Percentiles rank a stretch among this genome's conserved stretches.
These are phyloP conservation scores for Emergomyces orientalis DNA, from an alignment of 2,329 filamentous ascomycete species.

Conservation along the genomic window DNA sequence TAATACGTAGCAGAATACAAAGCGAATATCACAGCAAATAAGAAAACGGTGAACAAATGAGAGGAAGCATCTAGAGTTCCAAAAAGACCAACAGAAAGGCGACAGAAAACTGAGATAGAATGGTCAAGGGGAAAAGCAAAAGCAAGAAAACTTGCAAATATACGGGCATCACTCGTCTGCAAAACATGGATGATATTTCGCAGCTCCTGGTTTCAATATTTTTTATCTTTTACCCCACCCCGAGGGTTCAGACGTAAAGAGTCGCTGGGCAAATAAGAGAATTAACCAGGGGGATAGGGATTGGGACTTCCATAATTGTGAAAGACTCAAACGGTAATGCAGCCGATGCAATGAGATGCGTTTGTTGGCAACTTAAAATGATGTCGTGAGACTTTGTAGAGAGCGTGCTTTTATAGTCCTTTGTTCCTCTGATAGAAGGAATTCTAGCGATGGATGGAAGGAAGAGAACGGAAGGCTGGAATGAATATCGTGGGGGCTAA, in stretches of 20 bases:
- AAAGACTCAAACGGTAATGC: constrained; percentile 6
- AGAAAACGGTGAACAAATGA: not conserved
- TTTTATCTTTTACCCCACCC: not conserved
- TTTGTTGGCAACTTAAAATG: not conserved
- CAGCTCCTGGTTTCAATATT: not conserved
- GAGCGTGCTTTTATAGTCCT: not conserved
- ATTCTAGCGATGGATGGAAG: not conserved
- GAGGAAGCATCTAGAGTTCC: not conserved
- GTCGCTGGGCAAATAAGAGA: not conserved
- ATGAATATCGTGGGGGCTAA: not conserved
- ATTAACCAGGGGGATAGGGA: not conserved
- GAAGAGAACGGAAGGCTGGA: not conserved
- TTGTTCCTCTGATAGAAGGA: not conserved
- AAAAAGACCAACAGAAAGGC: not conserved
- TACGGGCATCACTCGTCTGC: not conserved
- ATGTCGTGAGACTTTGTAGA: not conserved
- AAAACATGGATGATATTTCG: not conserved
- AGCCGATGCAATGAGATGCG: constrained; percentile 6
- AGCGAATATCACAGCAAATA: not conserved
- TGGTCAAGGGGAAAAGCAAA: not conserved
- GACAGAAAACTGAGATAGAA: not conserved
- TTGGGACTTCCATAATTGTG: not conserved
- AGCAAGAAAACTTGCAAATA: not conserved
- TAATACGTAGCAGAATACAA: not conserved
- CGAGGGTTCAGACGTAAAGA: not conserved